Evolutionary conservation across 352 stramenopile genomes (phyloP), one percentile per base, ranked within the genome.

Genomic region (Phytopythium vexans): DNA sequence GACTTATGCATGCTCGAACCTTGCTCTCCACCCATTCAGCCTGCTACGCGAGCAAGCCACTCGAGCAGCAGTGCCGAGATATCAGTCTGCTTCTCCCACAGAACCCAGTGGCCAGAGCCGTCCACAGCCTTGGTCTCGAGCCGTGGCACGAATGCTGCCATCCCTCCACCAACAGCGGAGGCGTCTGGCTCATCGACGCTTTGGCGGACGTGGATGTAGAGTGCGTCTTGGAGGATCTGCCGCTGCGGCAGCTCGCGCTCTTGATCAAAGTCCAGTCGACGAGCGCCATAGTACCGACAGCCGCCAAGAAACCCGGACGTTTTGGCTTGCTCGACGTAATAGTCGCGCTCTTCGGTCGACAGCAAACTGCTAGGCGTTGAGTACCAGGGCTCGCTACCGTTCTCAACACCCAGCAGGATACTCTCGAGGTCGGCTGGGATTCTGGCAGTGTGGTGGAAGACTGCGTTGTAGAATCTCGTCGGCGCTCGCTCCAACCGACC

Each of bases 21-120:
- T 27, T 27, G 21, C 21, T 27, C 21, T 27, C 21, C 21, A 27
- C 21, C 21, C 21, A 27, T 27, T 27, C 21, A 27, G 21, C 21
- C 21, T 27, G 21, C 21, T 27, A 70, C 50, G 42, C 59, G 52
- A 14, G 27, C 57, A 12, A 76, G 51, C 68, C 68, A 72, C 34
- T 59, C 39, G 33, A 60, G 49, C 21, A 74, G 41, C 16, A 65
- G 58, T 7, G 44, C 31, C 35, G 49, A 68, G 31, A 69, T 56
- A 37, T 64, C 38, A 31, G 73, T 59, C 2, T 42, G 60, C 34
- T 70, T 54, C 45, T 81, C 67, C 54, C 61, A 72, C 2, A 82
- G 53, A 37, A 77, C 65, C 68, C 71, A 82, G 45, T 82, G 68
- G 16, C 71, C 68, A 9, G 68, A 61, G 12, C 76, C 54, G 21